Percentiles rank a stretch among this genome's conserved stretches.
Evolutionary conservation across 257 asterid genomes (phyloP).

Genomic region (Catharanthus roseus): DNA sequence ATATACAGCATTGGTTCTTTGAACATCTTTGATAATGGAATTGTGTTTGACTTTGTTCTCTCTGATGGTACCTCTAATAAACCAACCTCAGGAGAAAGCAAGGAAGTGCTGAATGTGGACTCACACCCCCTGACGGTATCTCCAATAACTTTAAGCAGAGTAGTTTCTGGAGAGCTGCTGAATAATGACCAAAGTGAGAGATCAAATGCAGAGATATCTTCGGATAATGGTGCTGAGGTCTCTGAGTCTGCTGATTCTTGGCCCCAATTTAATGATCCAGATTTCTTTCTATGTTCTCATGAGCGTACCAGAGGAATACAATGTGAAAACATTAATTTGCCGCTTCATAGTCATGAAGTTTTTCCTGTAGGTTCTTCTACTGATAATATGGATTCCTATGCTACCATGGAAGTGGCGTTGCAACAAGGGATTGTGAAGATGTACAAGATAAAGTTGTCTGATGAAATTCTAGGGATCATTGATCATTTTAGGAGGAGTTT

Average conservation of each 20-base stretch:
- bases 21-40: slow-evolving; percentile 34
- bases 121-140: slow-evolving; percentile 23
- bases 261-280: slow-evolving; percentile 50
- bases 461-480: slow-evolving; percentile 32
- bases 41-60: slow-evolving; percentile 49
- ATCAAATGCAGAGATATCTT: slow-evolving; percentile 27
- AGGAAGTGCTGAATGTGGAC: slow-evolving; percentile 38
- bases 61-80: slow-evolving; percentile 42
- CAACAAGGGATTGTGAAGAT: slow-evolving; percentile 44
- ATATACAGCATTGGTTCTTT: slow-evolving; percentile 35
- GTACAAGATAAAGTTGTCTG: slow-evolving; percentile 42
- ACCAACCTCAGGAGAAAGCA: slow-evolving; percentile 32
- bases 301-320: slow-evolving; percentile 35
- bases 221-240: slow-evolving; percentile 34
- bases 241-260: slow-evolving; percentile 42
- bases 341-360: slow-evolving; percentile 26
- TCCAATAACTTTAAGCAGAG: slow-evolving; percentile 30
- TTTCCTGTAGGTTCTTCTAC: slow-evolving; percentile 23
- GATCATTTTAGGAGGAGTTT: slow-evolving; percentile 34
- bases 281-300: slow-evolving; percentile 52
- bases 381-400: slow-evolving; percentile 30
- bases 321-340: slow-evolving; percentile 30
- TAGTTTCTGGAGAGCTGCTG: slow-evolving; percentile 30
- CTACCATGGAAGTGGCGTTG: slow-evolving; percentile 31
- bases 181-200: slow-evolving; percentile 28